A percentile compares a stretch with the other conserved stretches of the same genome.
Evolutionary conservation across 306 rosid species (phyloP).

Genomic region (Castanea crenata): DNA sequence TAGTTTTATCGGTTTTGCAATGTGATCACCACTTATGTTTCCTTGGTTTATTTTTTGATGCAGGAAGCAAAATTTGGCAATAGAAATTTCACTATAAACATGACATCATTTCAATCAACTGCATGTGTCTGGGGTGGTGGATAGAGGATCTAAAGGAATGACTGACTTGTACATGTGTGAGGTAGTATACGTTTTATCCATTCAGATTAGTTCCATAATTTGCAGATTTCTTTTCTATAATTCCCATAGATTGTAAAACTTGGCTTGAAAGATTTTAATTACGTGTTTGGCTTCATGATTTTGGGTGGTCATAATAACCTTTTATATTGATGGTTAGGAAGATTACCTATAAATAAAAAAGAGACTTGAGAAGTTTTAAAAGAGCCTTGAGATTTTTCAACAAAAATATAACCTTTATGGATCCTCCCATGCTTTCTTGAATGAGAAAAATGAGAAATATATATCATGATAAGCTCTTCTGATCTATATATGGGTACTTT

Average conservation of each 20-base stretch:
- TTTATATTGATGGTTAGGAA: not conserved
- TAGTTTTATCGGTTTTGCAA: not conserved
- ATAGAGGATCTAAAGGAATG: constrained; percentile 54
- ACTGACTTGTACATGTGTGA: constrained; percentile 52
- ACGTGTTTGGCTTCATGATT: not conserved
- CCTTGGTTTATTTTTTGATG: constrained; percentile 13
- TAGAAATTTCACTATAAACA: constrained; percentile 23
- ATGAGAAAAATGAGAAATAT: not conserved
- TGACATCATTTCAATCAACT: constrained; percentile 43
- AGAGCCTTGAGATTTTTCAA: not conserved
- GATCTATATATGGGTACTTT: no score
- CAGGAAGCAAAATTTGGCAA: constrained; percentile 30
- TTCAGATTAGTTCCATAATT: not conserved
- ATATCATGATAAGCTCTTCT: not conserved
- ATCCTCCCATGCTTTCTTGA: not conserved
- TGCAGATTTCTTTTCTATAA: not conserved
- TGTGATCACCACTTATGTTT: not conserved
- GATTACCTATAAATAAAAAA: no score
- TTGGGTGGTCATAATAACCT: not conserved
- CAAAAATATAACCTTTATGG: not conserved
- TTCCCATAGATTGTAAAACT: not conserved
- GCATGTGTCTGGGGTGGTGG: constrained; percentile 44
- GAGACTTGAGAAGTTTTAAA: not conserved
- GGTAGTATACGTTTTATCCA: constrained; percentile 36
- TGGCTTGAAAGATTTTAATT: not conserved